Percentiles rank a stretch among this genome's conserved stretches.
Evolutionary conservation across 768 basidiomycete species (phyloP).

Genomic region (Termitomyces sp.): DNA sequence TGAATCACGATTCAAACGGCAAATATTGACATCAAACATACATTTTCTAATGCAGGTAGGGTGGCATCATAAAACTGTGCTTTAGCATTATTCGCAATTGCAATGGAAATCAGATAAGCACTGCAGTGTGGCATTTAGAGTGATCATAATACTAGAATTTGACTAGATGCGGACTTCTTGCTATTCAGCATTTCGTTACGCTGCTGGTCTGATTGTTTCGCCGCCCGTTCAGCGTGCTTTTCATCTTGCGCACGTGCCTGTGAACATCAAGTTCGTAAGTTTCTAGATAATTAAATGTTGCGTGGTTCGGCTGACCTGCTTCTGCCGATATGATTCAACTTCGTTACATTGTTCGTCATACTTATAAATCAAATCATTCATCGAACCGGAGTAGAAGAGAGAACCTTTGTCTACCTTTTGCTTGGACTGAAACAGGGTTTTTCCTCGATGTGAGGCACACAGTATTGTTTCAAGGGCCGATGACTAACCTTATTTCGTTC

Average conservation of each 20-base stretch:
- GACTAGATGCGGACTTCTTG: slow-evolving; percentile 57
- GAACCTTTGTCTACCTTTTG: slow-evolving; percentile 41
- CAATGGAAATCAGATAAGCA: slow-evolving; percentile 64
- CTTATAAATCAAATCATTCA: slow-evolving; percentile 31
- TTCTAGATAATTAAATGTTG: slow-evolving; percentile 1
- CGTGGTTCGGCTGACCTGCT: slow-evolving; percentile 47
- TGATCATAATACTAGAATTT: not conserved
- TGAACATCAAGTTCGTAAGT: slow-evolving; percentile 1
- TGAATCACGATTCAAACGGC: not conserved
- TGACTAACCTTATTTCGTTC: slow-evolving; percentile 63
- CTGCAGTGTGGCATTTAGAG: slow-evolving; percentile 25
- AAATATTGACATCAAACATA: slow-evolving; percentile 27
- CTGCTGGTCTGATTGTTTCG: slow-evolving; percentile 73
- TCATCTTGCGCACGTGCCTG: slow-evolving; percentile 69
- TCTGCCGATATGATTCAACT: slow-evolving; percentile 68
- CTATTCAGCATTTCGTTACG: slow-evolving; percentile 71
- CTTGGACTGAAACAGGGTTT: slow-evolving; percentile 39
- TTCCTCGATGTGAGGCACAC: not conserved
- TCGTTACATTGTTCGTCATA: slow-evolving; percentile 78
- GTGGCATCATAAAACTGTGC: slow-evolving; percentile 66
- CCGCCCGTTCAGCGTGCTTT: slow-evolving; percentile 66
- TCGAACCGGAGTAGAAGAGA: not conserved
- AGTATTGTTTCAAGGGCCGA: slow-evolving; percentile 1
- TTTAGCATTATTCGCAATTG: slow-evolving; percentile 64
- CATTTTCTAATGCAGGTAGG: slow-evolving; percentile 66